These are phyloP conservation scores for Fusarium equiseti DNA, from an alignment of 2,329 filamentous ascomycete genomes.

Conservation along the genomic window DNA sequence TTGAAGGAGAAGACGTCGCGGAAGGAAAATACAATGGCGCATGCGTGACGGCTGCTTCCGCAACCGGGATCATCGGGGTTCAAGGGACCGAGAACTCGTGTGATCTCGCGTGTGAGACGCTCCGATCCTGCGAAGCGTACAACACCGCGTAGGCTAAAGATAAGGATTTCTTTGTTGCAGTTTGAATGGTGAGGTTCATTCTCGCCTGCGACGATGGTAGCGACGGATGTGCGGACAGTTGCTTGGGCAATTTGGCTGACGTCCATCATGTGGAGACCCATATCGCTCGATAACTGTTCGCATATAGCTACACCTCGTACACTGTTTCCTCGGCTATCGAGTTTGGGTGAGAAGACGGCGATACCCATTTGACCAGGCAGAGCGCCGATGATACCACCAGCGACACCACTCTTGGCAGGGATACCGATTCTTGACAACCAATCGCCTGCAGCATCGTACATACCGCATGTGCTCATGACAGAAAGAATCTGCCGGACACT, in stretches of 20 bases:
- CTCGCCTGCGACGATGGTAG: conserved; percentile 48
- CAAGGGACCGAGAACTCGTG: conserved; percentile 45
- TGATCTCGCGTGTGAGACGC: conserved; percentile 49
- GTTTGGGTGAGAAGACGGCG: conserved; percentile 50
- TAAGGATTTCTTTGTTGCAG: conserved; percentile 47
- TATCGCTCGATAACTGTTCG: conserved; percentile 49
- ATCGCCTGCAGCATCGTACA: conserved; percentile 57
- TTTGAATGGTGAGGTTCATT: conserved; percentile 45
- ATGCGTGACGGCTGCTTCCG: conserved; percentile 44
- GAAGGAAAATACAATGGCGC: conserved; percentile 51
- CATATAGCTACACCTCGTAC: conserved; percentile 51
- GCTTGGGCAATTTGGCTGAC: conserved; percentile 50
- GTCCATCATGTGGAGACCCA: conserved; percentile 54
- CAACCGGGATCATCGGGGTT: conserved; percentile 44
- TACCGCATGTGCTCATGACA: conserved; percentile 58
- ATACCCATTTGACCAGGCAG: conserved; percentile 51
- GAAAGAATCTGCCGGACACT: conserved; percentile 56
- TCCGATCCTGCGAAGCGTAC: conserved; percentile 53
- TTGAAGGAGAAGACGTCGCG: conserved; percentile 51
- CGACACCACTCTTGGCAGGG: conserved; percentile 54
- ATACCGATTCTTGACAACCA: conserved; percentile 56
- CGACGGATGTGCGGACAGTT: conserved; percentile 48
- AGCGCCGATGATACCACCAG: conserved; percentile 51
- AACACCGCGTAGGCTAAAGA: conserved; percentile 51
- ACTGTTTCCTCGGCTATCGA: conserved; percentile 52